Evolutionary conservation across 352 stramenopile genomes (phyloP).

Genomic region (Phytophthora litchii): DNA sequence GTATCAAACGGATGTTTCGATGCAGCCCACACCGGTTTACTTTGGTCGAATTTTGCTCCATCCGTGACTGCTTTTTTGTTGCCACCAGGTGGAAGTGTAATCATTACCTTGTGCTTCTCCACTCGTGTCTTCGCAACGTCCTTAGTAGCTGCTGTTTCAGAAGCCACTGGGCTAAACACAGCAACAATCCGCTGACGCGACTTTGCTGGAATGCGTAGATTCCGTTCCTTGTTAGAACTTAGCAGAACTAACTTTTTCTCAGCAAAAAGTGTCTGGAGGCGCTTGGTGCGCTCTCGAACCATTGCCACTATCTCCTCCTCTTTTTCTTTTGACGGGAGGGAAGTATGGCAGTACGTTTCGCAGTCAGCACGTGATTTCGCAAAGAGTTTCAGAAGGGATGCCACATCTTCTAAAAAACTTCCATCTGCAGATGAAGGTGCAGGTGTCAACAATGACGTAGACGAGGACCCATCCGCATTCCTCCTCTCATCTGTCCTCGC

Average conservation of each 20-base stretch:
- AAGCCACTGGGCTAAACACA: conserved; percentile 66
- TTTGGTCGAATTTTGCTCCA: conserved; percentile 60
- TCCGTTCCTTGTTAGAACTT: conserved; percentile 73
- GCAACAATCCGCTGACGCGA: conserved; percentile 79
- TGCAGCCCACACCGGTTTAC: conserved; percentile 62
- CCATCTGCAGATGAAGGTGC: conserved; percentile 13
- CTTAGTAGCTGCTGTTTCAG: conserved; percentile 36
- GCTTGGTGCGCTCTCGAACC: conserved; percentile 72
- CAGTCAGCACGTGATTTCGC: conserved; percentile 68
- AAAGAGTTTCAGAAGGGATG: conserved; percentile 70
- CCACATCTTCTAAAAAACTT: conserved; percentile 50
- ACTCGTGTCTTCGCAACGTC: conserved; percentile 71
- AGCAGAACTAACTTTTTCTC: conserved; percentile 78
- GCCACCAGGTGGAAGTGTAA: conserved; percentile 82
- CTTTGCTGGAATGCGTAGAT: conserved; percentile 81
- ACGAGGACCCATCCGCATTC: conserved; percentile 15
- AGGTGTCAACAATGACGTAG: conserved; percentile 7
- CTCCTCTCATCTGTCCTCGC: conserved; percentile 15
- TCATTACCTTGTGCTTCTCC: conserved; percentile 90
- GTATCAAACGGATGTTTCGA: conserved; percentile 87
- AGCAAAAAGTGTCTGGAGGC: conserved; percentile 65
- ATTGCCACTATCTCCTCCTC: conserved; percentile 83
- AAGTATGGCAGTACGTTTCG: conserved; percentile 75
- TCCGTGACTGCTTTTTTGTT: conserved; percentile 85
- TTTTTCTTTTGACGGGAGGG: conserved; percentile 62